These are phyloP conservation scores for Candida glucosophila DNA, from an alignment of 1,139 yeast species.

Conservation along the genomic window DNA sequence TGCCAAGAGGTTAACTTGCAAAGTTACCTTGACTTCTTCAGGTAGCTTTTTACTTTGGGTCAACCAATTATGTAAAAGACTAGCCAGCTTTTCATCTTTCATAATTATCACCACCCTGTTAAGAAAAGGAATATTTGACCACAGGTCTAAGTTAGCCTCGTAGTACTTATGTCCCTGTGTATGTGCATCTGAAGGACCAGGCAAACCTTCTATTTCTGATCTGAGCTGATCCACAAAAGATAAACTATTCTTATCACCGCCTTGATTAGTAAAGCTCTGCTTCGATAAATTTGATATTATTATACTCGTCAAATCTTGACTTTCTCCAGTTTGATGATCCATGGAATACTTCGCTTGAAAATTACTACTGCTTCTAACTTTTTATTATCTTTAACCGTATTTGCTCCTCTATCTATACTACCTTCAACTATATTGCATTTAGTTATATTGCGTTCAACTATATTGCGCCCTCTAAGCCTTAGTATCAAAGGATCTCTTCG, in stretches of 20 bases:
- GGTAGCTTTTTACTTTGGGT: constrained; percentile 4
- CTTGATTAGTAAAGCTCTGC: constrained; percentile 20
- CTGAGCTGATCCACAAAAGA: constrained; percentile 31
- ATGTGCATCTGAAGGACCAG: constrained; percentile 5
- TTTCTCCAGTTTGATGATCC: too few species aligned
- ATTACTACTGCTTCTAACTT: neutral
- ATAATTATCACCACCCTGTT: constrained; percentile 34
- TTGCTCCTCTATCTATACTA: too few species aligned
- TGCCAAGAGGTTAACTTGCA: constrained; percentile 35
- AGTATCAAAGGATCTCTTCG: too few species aligned
- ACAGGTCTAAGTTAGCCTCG: constrained; percentile 25
- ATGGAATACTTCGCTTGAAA: neutral
- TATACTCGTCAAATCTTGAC: constrained; percentile 30
- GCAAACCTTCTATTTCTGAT: constrained; percentile 20
- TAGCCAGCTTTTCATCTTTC: constrained; percentile 23
- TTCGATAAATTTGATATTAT: constrained; percentile 28
- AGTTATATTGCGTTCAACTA: too few species aligned
- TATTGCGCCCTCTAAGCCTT: too few species aligned
- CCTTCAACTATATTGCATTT: too few species aligned
- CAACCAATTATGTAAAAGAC: constrained; percentile 15
- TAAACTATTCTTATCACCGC: constrained; percentile 8
- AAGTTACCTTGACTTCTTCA: constrained; percentile 18
- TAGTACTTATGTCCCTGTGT: constrained; percentile 15
- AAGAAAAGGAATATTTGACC: constrained; percentile 39
- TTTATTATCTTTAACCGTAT: neutral